phyloP scores from a whole-genome alignment of 257 asterid species.

The Ophiorrhiza pumila region DNA sequence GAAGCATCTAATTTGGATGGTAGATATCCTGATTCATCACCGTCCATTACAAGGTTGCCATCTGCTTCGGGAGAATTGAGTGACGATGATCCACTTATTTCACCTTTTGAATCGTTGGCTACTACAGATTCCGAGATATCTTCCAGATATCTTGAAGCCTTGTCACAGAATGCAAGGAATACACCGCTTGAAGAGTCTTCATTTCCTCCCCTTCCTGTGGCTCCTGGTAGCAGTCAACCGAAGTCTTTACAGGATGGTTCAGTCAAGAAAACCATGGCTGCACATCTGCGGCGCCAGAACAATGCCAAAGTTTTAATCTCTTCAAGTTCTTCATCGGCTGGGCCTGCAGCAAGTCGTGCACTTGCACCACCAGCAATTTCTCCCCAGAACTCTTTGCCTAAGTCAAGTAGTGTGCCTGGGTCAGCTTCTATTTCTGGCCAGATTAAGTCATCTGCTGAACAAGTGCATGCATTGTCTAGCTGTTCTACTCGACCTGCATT shows the following conservation, averaged over 20 bases:
- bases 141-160: slow-evolving; percentile 75
- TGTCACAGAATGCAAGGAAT: slow-evolving; percentile 54
- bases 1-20: slow-evolving; percentile 40
- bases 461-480: slow-evolving; percentile 24
- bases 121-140: slow-evolving; percentile 49
- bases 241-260: slow-evolving; percentile 39
- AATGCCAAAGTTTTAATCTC: slow-evolving; percentile 31
- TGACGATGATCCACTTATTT: slow-evolving; percentile 51
- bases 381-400: slow-evolving; percentile 57
- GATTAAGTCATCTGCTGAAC: slow-evolving; percentile 25
- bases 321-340: slow-evolving; percentile 41
- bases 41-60: slow-evolving; percentile 30
- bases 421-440: slow-evolving; percentile 50
- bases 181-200: slow-evolving; percentile 61
- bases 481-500: slow-evolving; percentile 4
- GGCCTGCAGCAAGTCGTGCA: slow-evolving; percentile 43
- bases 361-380: slow-evolving; percentile 35
- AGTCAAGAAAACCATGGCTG: slow-evolving; percentile 60
- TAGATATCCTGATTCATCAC: slow-evolving; percentile 28
- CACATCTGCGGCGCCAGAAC: slow-evolving; percentile 54
- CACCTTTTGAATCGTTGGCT: slow-evolving; percentile 53
- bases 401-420: slow-evolving; percentile 48
- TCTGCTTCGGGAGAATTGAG: slow-evolving; percentile 35
- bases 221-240: slow-evolving; percentile 54
- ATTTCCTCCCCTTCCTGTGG: slow-evolving; percentile 77